Evolutionary conservation across 345 rosid species (phyloP), one percentile per base, ranked within the genome.

Genomic region (Linum lewisii): DNA sequence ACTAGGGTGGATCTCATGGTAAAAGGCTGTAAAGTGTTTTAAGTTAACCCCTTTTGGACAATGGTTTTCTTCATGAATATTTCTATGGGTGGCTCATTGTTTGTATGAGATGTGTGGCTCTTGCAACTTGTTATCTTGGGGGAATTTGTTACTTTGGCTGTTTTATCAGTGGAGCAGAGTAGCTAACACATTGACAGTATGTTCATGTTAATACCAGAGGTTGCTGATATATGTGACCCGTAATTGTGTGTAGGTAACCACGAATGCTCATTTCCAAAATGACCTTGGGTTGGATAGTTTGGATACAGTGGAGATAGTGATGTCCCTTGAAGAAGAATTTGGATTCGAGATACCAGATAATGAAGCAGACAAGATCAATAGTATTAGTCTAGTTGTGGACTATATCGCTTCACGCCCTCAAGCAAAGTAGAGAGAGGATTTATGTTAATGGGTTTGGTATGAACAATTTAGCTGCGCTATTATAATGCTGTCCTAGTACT

Each of bases 261-360:
- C 90, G 23, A 70, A 44, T 66, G 85, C 97, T 24, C 89, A 84
- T 80, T 93, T 93, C 75, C 87, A 85, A 68, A 87, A 76, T 37
- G 99, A 93, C 72, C 90, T 93, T 8, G 99, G 95, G 10, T 79
- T 93, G 21, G 99, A 93, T 72, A 93, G 97, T 74, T 74, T 93
- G 72, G 99, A 93, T 66, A 75, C 78, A 0, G 99, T 89, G 61
- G 99, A 93, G 78, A 64, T 93, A 20, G 99, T 93, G 59, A 92
- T 92, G 98, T 96, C 97, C 36, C 79, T 92, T 0, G 98, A 92
- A 77, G 98, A 92, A 72, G 96, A 92, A 66, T 92, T 92, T 26
- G 82, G 87, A 19, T 86, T 92, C 29, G 98, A 92, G 84, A 92
- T 92, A 45, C 98, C 97, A 18, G 98, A 88, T 61, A 76, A 73